Base-by-base conservation (phyloP, 2,329 filamentous ascomycete species). In the Cladosporium cucumerinum region DNA sequence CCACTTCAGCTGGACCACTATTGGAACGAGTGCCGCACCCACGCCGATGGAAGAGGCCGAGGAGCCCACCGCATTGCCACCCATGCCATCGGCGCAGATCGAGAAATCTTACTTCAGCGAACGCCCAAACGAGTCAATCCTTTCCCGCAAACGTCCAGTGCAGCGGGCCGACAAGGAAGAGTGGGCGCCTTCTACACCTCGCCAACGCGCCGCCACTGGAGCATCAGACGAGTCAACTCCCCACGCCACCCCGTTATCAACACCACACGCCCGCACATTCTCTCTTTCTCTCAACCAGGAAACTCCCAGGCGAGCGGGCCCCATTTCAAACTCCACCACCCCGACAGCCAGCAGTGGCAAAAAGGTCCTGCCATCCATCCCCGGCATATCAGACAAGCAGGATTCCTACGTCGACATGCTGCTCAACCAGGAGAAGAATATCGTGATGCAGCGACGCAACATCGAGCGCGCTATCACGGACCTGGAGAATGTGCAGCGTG, bases 391-490 rank as follows among this genome's bases (percentile, higher is more conserved):
- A 39, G 87, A 89, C 73, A 67, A 69, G 14, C 69, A 68, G 18
- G 61, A 67, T 51, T 68, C 72, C 1, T 88, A 88, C 30, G 85
- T 94, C 18, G 83, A 86, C 11, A 82, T 84, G 66, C 82, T 95
- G 26, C 86, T 89, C 71, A 86, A 87, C 5, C 85, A 86, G 71
- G 84, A 91, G 32, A 82, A 87, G 49, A 83, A 85, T 57, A 83
- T 95, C 8, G 81, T 82, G 1, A 87, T 90, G 72, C 86, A 90
- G 52, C 86, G 88, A 63, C 81, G 84, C 66, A 94, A 93, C 77
- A 86, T 94, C 72, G 84, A 86, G 73, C 87, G 83, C 26, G 87
- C 89, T 67, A 91, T 95, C 74, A 82, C 85, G 68, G 90, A 94
- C 75, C 88, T 94, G 82, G 92, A 88, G 65, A 87, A 92, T 75